Evolutionary conservation across 495 filamentous ascomycete species (phyloP).

Genomic region (Aspergillus ostianus): DNA sequence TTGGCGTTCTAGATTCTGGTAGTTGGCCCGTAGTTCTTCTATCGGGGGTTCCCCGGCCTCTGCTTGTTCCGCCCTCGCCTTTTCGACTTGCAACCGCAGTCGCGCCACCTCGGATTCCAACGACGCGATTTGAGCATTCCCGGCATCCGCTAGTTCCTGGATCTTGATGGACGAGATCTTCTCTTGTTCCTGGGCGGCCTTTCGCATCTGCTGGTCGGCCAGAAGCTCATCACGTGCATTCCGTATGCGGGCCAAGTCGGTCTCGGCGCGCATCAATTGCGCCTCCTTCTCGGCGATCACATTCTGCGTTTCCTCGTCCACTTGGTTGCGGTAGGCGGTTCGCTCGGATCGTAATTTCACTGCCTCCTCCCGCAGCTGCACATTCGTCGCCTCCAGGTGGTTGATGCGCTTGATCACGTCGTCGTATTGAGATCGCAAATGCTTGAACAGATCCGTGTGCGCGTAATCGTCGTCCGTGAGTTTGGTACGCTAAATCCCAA

Average conservation of each 20-base stretch:
- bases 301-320: constrained; percentile 74
- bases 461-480: constrained; percentile 92
- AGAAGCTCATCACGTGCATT: constrained; percentile 77
- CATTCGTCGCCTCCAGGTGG: constrained; percentile 83
- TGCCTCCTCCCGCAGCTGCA: constrained; percentile 78
- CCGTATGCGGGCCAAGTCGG: constrained; percentile 80
- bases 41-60: constrained; percentile 45
- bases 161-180: constrained; percentile 63
- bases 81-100: constrained; percentile 53
- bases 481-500: constrained; percentile 52
- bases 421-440: constrained; percentile 83
- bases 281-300: constrained; percentile 72
- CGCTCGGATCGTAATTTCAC: constrained; percentile 82
- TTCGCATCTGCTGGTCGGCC: constrained; percentile 78
- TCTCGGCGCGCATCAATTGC: constrained; percentile 76
- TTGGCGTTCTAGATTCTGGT: constrained; percentile 69
- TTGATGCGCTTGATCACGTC: constrained; percentile 91
- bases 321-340: constrained; percentile 70
- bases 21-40: constrained; percentile 72
- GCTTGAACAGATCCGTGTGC: constrained; percentile 87
- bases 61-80: constrained; percentile 40
- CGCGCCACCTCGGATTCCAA: constrained; percentile 80
- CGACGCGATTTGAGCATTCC: constrained; percentile 70
- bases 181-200: constrained; percentile 74
- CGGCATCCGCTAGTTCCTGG: constrained; percentile 73